Evolutionary conservation across 768 basidiomycete species (phyloP).

Genomic region (Phallus indusiatus): DNA sequence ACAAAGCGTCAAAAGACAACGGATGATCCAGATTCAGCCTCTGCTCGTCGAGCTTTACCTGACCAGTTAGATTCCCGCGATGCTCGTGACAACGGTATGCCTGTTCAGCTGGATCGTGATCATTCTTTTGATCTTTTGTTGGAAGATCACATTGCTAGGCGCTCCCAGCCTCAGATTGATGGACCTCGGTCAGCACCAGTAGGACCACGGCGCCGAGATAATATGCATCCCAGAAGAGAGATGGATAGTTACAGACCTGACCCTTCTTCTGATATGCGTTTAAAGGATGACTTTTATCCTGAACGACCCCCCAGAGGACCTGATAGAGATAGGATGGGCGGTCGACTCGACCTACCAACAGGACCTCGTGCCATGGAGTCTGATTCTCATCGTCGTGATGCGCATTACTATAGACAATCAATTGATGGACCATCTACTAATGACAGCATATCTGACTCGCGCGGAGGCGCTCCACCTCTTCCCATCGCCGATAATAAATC

Average conservation of each 20-base stretch:
- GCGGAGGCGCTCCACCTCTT: background rate
- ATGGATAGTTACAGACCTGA: background rate
- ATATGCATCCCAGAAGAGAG: background rate
- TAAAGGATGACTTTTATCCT: background rate
- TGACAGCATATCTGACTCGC: background rate
- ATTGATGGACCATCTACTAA: background rate
- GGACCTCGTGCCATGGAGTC: slow-evolving; percentile 8
- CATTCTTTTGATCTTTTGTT: background rate
- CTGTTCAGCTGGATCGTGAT: background rate
- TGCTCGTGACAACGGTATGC: background rate
- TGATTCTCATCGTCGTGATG: background rate
- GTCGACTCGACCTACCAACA: slow-evolving; percentile 1
- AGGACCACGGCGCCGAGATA: slow-evolving; percentile 1
- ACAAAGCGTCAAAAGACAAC: slow-evolving; percentile 3
- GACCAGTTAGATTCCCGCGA: background rate
- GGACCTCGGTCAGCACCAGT: background rate
- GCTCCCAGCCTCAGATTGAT: background rate
- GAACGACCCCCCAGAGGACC: background rate
- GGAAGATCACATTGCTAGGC: slow-evolving; percentile 8
- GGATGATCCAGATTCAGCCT: slow-evolving; percentile 16
- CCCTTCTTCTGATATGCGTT: background rate
- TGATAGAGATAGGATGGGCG: background rate
- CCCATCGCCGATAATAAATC: background rate
- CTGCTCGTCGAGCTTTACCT: slow-evolving; percentile 9
- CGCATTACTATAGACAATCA: background rate